Conservation (phyloP, 2,329 filamentous ascomycete genomes). For the Xylaria sp. region DNA sequence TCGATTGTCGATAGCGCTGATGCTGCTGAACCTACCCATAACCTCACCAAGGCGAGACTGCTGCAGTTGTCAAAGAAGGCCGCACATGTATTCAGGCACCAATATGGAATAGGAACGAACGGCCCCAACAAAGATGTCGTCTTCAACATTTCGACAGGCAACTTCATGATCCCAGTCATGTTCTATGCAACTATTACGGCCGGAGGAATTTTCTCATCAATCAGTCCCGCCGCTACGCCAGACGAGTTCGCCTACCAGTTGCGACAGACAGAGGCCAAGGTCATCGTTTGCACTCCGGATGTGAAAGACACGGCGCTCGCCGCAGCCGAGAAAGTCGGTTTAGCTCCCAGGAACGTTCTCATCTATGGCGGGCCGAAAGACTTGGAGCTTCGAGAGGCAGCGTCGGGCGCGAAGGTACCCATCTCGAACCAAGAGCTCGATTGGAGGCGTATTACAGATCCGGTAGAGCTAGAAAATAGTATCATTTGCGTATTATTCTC, state of each 20-base stretch:
- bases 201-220: slow-evolving; percentile 45
- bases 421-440: slow-evolving; percentile 55
- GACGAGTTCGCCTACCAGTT: slow-evolving; percentile 51
- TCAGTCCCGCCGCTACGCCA: slow-evolving; percentile 41
- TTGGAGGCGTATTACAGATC: slow-evolving; percentile 67
- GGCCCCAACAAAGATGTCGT: slow-evolving; percentile 43
- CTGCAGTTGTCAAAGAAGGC: slow-evolving; percentile 62
- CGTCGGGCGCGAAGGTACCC: slow-evolving; percentile 47
- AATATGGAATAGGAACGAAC: slow-evolving; percentile 42
- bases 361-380: slow-evolving; percentile 57
- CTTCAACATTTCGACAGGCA: slow-evolving; percentile 43
- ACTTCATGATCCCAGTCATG: slow-evolving; percentile 44
- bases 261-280: slow-evolving; percentile 52
- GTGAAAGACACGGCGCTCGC: slow-evolving; percentile 59
- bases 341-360: slow-evolving; percentile 61
- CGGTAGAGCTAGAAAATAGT: slow-evolving; percentile 54
- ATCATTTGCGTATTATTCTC: slow-evolving; percentile 60
- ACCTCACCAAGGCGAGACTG: slow-evolving; percentile 63
- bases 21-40: slow-evolving; percentile 64
- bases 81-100: slow-evolving; percentile 63
- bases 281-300: slow-evolving; percentile 61
- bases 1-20: slow-evolving; percentile 52
- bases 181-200: slow-evolving; percentile 44
- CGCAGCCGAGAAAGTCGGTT: slow-evolving; percentile 59
- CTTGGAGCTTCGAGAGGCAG: slow-evolving; percentile 47